Evolutionary conservation across 352 stramenopile species (phyloP).

Genomic region (Globisporangium sylvaticum): DNA sequence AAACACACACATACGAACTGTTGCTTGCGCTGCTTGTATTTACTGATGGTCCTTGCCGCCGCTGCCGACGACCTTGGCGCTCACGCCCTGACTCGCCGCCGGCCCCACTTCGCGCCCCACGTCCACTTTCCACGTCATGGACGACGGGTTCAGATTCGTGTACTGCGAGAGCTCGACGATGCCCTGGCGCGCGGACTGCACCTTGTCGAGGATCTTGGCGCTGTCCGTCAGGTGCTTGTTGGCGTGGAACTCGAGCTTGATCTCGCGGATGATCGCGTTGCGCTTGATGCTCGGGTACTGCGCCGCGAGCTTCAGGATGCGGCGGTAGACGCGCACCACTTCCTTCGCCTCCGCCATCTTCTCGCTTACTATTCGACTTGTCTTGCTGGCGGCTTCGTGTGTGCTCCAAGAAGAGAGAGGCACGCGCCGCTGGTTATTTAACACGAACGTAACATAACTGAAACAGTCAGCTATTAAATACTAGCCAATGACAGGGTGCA

Average conservation of each 20-base stretch:
- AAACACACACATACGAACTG: not conserved
- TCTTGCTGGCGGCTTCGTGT: constrained; percentile 13
- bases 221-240: constrained; percentile 63
- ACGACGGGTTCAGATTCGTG: constrained; percentile 51
- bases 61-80: constrained; percentile 45
- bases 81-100: constrained; percentile 19
- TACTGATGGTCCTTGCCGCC: constrained; percentile 13
- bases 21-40: not conserved
- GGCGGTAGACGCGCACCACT: constrained; percentile 76
- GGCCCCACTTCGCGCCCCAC: constrained; percentile 52
- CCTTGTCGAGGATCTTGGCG: constrained; percentile 56
- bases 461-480: not conserved
- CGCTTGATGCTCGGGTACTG: constrained; percentile 85
- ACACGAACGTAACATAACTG: not conserved
- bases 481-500: not conserved
- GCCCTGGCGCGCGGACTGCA: constrained; percentile 59
- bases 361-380: not conserved
- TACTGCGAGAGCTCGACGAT: constrained; percentile 81
- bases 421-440: not conserved
- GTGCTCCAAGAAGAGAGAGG: not conserved
- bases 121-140: constrained; percentile 67
- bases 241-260: constrained; percentile 82
- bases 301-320: constrained; percentile 79
- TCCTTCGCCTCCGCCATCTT: constrained; percentile 41
- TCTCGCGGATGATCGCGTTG: constrained; percentile 74